A percentile compares a stretch with the other conserved stretches of the same genome.
These are phyloP conservation scores for Skeletonema tropicum DNA, from an alignment of 108 stramenopile species.

Conservation along the genomic window DNA sequence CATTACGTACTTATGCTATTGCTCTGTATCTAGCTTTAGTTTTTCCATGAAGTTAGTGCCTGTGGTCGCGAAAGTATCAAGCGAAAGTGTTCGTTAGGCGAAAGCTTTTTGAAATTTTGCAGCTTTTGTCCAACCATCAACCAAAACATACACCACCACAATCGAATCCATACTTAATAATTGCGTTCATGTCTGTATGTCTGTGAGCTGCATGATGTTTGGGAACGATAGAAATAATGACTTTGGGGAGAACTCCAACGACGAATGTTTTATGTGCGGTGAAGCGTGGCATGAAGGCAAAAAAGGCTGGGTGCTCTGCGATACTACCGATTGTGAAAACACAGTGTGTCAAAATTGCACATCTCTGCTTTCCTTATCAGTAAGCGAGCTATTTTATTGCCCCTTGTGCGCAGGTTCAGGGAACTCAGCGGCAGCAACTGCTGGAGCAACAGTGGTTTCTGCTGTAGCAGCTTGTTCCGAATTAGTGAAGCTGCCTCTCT, in stretches of 20 bases:
- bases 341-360: constrained; percentile 22
- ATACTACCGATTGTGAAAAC: constrained; percentile 21
- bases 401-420: constrained; percentile 29
- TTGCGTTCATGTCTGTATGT: no score
- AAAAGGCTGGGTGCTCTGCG: constrained; percentile 33
- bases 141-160: no score
- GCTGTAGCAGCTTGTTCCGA: constrained; percentile 17
- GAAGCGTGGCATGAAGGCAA: neutral
- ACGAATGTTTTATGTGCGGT: constrained; percentile 32
- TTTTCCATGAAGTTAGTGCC: no score
- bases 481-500: constrained; percentile 24
- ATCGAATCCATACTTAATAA: no score
- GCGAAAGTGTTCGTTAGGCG: no score
- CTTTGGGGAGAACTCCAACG: constrained; percentile 20
- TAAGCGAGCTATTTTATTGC: constrained; percentile 37
- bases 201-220: no score
- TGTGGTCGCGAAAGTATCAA: no score
- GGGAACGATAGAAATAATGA: neutral
- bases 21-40: no score
- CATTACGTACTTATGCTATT: no score
- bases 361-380: constrained; percentile 4
- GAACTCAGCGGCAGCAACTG: constrained; percentile 28
- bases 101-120: no score
- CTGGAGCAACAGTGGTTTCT: constrained; percentile 18
- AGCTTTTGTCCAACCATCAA: no score